Base-by-base conservation (phyloP, 495 filamentous ascomycete species). In the Tuber indicum region DNA sequence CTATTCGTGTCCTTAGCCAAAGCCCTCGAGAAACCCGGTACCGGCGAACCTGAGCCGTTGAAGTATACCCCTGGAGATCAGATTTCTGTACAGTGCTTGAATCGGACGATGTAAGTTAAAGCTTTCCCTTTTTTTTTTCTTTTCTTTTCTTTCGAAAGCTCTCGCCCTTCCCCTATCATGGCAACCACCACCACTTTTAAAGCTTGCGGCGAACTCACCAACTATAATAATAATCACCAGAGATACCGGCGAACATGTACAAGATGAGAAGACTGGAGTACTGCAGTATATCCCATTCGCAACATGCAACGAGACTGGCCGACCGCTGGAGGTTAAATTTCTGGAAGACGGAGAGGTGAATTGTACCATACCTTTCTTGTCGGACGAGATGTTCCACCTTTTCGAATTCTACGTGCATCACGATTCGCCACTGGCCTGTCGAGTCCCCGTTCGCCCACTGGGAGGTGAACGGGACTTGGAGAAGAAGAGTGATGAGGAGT, bases 361-460 rank as follows among this genome's bases (percentile, higher is more conserved):
- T 86, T 99, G 96, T 87, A 99, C 96, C 72, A 92, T 98, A 84
- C 86, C 90, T 82, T 88, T 92, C 82, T 89, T 98, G 82, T 86
- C 90, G 82, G 96, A 99, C 85, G 89, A 91, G 32, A 91, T 97
- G 87, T 99, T 96, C 89, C 96, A 99, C 86, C 91, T 98, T 69
- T 90, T 98, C 84, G 96, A 99, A 86, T 98, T 97, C 89, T 98
- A 98, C 89, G 91, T 98, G 81, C 96, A 98, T 87, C 93, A 91
- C 86, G 96, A 99, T 84, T 93, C 92, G 17, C 96, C 96, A 44
- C 88, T 99, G 70, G 91, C 93, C 71, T 99, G 96, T 85, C 94
- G 96, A 76, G 89, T 98, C 3, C 94, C 95, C 62, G 90, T 93
- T 16, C 90, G 89, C 9, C 94, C 94, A 0, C 86, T 91, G 44